Evolutionary conservation across 176 grass and related monocot species (phyloP).

Genomic region (Poa annua): DNA sequence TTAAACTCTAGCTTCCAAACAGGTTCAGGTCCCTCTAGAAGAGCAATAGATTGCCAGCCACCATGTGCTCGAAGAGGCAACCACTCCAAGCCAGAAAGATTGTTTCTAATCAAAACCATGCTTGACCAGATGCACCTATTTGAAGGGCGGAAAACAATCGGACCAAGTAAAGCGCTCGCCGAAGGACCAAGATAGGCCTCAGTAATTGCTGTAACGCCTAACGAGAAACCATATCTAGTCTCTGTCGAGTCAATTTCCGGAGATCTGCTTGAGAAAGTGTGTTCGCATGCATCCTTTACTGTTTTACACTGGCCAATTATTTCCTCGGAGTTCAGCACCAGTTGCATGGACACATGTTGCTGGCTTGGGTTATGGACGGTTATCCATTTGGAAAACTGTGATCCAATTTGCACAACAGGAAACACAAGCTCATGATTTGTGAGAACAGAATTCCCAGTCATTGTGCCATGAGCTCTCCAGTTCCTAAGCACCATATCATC

Average conservation of each 20-base stretch:
- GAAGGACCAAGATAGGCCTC: slow-evolving; percentile 66
- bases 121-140: slow-evolving; percentile 86
- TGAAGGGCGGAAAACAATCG: slow-evolving; percentile 86
- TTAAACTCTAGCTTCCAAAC: slow-evolving; percentile 89
- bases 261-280: slow-evolving; percentile 73
- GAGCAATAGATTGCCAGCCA: slow-evolving; percentile 67
- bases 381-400: slow-evolving; percentile 73
- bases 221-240: slow-evolving; percentile 90
- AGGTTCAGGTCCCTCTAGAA: slow-evolving; percentile 83
- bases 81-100: slow-evolving; percentile 85
- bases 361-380: slow-evolving; percentile 73
- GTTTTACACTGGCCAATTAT: slow-evolving; percentile 73
- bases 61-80: slow-evolving; percentile 77
- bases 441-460: slow-evolving; percentile 60
- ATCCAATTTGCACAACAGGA: slow-evolving; percentile 87
- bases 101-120: slow-evolving; percentile 83
- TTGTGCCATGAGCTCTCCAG: slow-evolving; percentile 83
- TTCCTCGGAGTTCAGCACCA: slow-evolving; percentile 83
- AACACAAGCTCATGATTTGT: slow-evolving; percentile 63
- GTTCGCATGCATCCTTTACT: slow-evolving; percentile 69
- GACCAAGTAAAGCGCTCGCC: slow-evolving; percentile 70
- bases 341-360: slow-evolving; percentile 65
- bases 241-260: slow-evolving; percentile 69
- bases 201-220: slow-evolving; percentile 64
- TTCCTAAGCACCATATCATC: slow-evolving; percentile 73